Percentiles rank a stretch among this genome's conserved stretches.
Evolutionary conservation across 2,329 filamentous ascomycete species (phyloP).

Genomic region (Incumbomyces delicatus): DNA sequence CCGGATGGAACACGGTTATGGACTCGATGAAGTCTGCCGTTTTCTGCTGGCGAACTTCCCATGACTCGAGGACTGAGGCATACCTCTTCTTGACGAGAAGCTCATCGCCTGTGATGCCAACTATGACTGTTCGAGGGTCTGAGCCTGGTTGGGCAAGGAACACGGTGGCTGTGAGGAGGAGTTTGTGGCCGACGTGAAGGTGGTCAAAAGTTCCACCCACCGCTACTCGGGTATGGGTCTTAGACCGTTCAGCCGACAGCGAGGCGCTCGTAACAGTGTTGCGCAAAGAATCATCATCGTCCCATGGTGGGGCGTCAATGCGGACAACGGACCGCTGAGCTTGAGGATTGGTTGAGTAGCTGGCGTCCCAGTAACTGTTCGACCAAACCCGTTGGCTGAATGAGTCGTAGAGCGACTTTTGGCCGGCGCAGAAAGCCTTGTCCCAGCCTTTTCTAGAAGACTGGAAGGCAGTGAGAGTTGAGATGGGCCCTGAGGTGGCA

Average conservation of each 20-base stretch:
- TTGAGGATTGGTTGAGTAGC: not conserved
- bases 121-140: conserved; percentile 47
- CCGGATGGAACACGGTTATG: conserved; percentile 49
- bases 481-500: not conserved
- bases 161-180: conserved; percentile 81
- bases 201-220: conserved; percentile 96
- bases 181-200: conserved; percentile 87
- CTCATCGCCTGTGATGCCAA: conserved; percentile 83
- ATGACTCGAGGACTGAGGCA: conserved; percentile 68
- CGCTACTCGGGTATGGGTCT: conserved; percentile 54
- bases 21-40: conserved; percentile 61
- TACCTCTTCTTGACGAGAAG: conserved; percentile 84
- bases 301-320: not conserved
- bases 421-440: not conserved
- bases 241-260: conserved; percentile 18
- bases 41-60: conserved; percentile 60
- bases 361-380: not conserved
- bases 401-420: not conserved
- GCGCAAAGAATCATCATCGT: not conserved
- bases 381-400: not conserved
- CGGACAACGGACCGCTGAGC: not conserved
- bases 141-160: conserved; percentile 50
- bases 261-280: not conserved
- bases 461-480: conserved; percentile 1
- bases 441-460: not conserved